Conservation (phyloP, 1,284 basidiomycete genomes). For the Fomitopsis schrenkii region DNA sequence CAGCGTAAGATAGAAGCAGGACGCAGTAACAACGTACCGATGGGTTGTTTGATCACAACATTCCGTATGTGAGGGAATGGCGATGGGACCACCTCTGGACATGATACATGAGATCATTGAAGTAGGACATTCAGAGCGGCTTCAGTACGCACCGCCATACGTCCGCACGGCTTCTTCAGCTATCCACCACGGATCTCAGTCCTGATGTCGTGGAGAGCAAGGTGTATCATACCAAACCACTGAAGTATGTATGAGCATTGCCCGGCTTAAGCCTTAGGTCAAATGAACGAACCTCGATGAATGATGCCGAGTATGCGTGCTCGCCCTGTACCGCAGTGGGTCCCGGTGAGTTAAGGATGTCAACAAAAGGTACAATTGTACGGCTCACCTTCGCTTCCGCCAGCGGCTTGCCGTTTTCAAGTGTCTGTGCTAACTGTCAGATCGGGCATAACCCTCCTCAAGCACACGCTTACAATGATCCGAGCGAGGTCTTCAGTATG, state of each 20-base stretch:
- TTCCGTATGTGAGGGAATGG: slow-evolving; percentile 73
- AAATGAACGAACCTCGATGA: slow-evolving; percentile 63
- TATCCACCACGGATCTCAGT: slow-evolving; percentile 27
- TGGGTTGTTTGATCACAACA: slow-evolving; percentile 91
- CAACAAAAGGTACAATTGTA: neutral
- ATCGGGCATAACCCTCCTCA: neutral
- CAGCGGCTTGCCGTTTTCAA: slow-evolving; percentile 92
- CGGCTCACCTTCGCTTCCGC: slow-evolving; percentile 67
- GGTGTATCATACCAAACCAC: slow-evolving; percentile 64
- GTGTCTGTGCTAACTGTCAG: slow-evolving; percentile 48
- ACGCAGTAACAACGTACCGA: slow-evolving; percentile 52
- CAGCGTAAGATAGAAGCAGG: neutral
- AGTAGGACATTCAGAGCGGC: no score
- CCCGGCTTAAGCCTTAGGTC: neutral
- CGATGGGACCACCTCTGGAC: slow-evolving; percentile 78
- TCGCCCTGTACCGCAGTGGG: slow-evolving; percentile 53
- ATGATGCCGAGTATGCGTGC: slow-evolving; percentile 78
- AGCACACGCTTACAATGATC: slow-evolving; percentile 61
- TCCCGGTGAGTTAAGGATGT: neutral
- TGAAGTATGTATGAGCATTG: slow-evolving; percentile 23
- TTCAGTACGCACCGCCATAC: slow-evolving; percentile 60
- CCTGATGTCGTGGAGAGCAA: neutral
- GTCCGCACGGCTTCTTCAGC: slow-evolving; percentile 87
- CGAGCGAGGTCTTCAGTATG: slow-evolving; percentile 79
- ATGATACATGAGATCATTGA: neutral